A percentile compares a stretch with the other conserved stretches of the same genome.
These are phyloP conservation scores for Ramularia endophylla DNA, from an alignment of 2,329 filamentous ascomycete genomes.

Conservation along the genomic window DNA sequence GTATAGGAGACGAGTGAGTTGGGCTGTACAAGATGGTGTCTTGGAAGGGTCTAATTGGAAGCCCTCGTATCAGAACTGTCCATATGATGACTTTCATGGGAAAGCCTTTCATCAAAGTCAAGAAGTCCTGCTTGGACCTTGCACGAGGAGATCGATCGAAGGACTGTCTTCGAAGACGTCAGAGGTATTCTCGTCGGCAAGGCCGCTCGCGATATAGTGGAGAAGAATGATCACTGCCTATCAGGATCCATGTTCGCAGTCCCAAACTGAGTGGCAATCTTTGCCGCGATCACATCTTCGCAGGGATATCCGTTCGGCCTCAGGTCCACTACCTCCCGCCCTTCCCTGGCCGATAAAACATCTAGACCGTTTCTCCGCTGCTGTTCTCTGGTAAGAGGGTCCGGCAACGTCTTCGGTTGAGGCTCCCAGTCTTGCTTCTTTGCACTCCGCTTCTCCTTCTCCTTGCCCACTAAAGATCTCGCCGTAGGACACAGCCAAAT, in stretches of 20 bases:
- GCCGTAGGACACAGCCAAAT: conserved; percentile 62
- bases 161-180: too few relatives aligned
- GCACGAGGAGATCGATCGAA: too few relatives aligned
- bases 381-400: conserved; percentile 26
- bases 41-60: too few relatives aligned
- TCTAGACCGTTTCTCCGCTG: conserved; percentile 29
- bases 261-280: conserved; percentile 14
- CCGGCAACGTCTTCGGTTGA: conserved; percentile 17
- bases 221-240: too few relatives aligned
- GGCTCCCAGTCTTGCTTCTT: conserved; percentile 22
- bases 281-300: conserved; percentile 24
- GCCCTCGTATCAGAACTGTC: too few relatives aligned
- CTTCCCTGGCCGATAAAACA: conserved; percentile 22
- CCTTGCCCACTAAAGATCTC: conserved; percentile 62
- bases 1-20: too few relatives aligned
- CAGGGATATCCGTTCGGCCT: conserved; percentile 26
- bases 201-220: too few relatives aligned
- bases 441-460: conserved; percentile 51
- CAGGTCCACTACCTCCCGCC: conserved; percentile 24
- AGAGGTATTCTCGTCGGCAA: too few relatives aligned
- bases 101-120: too few relatives aligned
- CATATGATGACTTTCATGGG: too few relatives aligned
- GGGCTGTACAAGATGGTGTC: too few relatives aligned
- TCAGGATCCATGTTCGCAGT: neutral
- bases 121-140: too few relatives aligned